phyloP scores from a whole-genome alignment of 2,329 filamentous ascomycete genomes.

The Arthrocladium fulminans region DNA sequence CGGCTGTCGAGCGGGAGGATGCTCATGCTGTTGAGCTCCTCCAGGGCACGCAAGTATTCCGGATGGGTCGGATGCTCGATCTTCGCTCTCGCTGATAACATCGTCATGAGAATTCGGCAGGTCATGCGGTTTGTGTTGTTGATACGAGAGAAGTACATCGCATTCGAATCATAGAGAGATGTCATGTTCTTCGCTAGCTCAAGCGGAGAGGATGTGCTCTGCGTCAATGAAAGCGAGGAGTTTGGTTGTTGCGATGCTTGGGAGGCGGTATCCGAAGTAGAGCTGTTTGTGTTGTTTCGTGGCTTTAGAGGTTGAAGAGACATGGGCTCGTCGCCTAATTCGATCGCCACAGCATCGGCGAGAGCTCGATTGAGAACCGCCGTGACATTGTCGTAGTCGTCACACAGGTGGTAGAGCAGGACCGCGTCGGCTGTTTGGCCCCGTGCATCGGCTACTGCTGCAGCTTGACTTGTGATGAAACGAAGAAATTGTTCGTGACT shows the following conservation, averaged over 20 bases:
- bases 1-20: constrained; percentile 21
- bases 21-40: constrained; percentile 28
- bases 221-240: constrained; percentile 51
- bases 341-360: constrained; percentile 78
- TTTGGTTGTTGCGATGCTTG: constrained; percentile 32
- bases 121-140: constrained; percentile 49
- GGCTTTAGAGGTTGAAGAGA: constrained; percentile 73
- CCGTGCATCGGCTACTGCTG: constrained; percentile 86
- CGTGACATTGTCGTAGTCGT: constrained; percentile 92
- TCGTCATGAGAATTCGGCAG: constrained; percentile 50
- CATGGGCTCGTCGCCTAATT: constrained; percentile 72
- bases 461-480: constrained; percentile 87
- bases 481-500: constrained; percentile 78
- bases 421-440: constrained; percentile 62
- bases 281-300: constrained; percentile 35
- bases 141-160: constrained; percentile 53
- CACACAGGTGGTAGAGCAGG: constrained; percentile 84
- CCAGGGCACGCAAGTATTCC: constrained; percentile 43
- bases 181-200: constrained; percentile 55
- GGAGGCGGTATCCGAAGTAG: constrained; percentile 16
- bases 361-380: constrained; percentile 80
- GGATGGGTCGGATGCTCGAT: constrained; percentile 49
- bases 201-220: constrained; percentile 57
- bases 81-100: constrained; percentile 52
- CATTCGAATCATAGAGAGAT: constrained; percentile 52